A percentile compares a stretch with the other conserved stretches of the same genome.
phyloP scores from a whole-genome alignment of 1,139 yeast species.

The Suzukiozyma palmioleophila region DNA sequence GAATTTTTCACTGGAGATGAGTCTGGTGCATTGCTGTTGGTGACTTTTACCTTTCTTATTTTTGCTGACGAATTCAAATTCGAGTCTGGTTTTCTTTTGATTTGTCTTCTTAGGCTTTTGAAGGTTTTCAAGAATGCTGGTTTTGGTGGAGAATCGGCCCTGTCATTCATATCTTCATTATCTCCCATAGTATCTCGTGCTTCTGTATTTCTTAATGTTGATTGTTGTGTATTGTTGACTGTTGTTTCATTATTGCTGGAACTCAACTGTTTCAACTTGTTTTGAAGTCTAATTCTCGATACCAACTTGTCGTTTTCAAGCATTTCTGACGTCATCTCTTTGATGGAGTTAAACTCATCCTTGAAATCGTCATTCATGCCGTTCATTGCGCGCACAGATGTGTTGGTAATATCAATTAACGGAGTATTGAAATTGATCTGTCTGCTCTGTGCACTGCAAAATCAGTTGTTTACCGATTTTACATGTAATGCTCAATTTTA shows the following conservation, averaged over 20 bases:
- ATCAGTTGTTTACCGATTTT: neutral
- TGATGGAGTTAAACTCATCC: conserved; percentile 28
- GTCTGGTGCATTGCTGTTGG: conserved; percentile 3
- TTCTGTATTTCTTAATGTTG: too few relatives aligned
- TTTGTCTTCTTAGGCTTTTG: conserved; percentile 1
- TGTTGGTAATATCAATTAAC: too few relatives aligned
- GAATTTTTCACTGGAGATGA: neutral
- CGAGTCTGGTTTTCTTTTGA: neutral
- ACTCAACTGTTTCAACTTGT: neutral
- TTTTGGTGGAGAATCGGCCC: neutral
- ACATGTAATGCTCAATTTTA: neutral
- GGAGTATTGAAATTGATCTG: too few relatives aligned
- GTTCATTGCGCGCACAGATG: neutral
- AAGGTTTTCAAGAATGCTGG: conserved; percentile 1
- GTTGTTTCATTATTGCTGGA: neutral
- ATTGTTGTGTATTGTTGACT: neutral
- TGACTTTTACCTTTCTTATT: neutral
- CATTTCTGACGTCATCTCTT: conserved; percentile 16
- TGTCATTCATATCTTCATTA: neutral
- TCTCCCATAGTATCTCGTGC: neutral
- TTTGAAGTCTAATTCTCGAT: conserved; percentile 13
- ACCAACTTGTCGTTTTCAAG: conserved; percentile 17
- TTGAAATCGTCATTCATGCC: conserved; percentile 20
- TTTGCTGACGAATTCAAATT: neutral
- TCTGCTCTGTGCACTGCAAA: neutral